A percentile compares a stretch with the other conserved stretches of the same genome.
phyloP scores from a whole-genome alignment of 1,284 basidiomycete species.

The Hortiboletus rubellus region DNA sequence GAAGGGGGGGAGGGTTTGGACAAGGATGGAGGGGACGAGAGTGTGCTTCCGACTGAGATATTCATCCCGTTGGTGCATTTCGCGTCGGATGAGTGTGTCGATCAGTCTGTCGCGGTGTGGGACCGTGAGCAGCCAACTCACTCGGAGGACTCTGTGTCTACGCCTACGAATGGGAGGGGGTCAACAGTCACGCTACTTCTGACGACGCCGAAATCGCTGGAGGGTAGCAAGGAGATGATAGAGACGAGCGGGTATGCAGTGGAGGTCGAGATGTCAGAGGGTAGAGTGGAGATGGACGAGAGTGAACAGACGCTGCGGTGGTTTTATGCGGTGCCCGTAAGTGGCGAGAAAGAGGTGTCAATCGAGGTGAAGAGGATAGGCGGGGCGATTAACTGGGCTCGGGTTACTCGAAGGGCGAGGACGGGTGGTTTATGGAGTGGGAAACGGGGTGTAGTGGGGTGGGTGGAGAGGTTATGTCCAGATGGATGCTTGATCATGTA shows the following conservation, averaged over 20 bases:
- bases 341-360: constrained; percentile 53
- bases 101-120: constrained; percentile 11
- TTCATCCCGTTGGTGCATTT: constrained; percentile 90
- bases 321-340: constrained; percentile 76
- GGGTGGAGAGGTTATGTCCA: constrained; percentile 16
- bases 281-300: constrained; percentile 57
- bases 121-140: constrained; percentile 4
- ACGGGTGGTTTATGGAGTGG: background rate
- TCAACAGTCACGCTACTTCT: constrained; percentile 27
- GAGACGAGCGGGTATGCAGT: constrained; percentile 39
- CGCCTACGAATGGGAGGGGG: constrained; percentile 3
- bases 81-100: constrained; percentile 50
- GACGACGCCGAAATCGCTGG: background rate
- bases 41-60: constrained; percentile 70
- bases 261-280: constrained; percentile 59
- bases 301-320: constrained; percentile 77
- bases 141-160: constrained; percentile 2
- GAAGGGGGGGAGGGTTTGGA: constrained; percentile 8
- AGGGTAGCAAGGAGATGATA: constrained; percentile 9
- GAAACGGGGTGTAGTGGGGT: constrained; percentile 2
- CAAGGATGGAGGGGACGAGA: constrained; percentile 29
- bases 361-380: constrained; percentile 66
- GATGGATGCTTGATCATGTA: constrained; percentile 31
- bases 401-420: background rate
- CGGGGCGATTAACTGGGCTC: constrained; percentile 53